Conservation (phyloP, 768 basidiomycete genomes). For the Rhodosporidiobolus odoratus region DNA sequence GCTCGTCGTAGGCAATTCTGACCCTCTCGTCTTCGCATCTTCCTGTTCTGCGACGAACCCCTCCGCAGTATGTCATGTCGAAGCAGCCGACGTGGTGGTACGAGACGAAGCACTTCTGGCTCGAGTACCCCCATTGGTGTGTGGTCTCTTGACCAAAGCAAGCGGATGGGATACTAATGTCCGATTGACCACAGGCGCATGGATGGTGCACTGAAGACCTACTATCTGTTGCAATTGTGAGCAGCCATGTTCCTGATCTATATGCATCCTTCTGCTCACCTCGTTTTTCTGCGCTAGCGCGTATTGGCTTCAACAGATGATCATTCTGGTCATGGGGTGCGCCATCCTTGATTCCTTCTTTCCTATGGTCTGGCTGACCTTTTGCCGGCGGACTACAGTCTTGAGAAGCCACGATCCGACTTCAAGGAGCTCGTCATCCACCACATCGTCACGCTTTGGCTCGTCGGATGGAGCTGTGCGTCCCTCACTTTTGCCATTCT, state of each 20-base stretch:
- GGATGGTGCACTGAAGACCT: conserved; percentile 74
- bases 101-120: conserved; percentile 76
- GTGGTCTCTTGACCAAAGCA: not conserved
- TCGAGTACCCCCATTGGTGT: conserved; percentile 48
- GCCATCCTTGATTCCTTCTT: not conserved
- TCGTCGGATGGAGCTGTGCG: conserved; percentile 66
- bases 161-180: not conserved
- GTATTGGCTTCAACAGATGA: conserved; percentile 90
- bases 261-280: not conserved
- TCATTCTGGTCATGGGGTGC: conserved; percentile 66
- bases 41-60: not conserved
- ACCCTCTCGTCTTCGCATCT: not conserved
- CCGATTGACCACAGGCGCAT: conserved; percentile 61
- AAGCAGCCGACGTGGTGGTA: conserved; percentile 80
- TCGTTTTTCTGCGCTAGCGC: conserved; percentile 43
- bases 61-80: conserved; percentile 68
- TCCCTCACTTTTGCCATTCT: conserved; percentile 20
- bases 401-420: conserved; percentile 95
- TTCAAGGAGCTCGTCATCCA: conserved; percentile 79
- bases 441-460: conserved; percentile 90
- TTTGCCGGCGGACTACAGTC: conserved; percentile 24
- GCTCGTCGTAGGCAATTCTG: conserved; percentile 46
- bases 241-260: not conserved
- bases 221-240: conserved; percentile 80
- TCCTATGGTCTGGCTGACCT: not conserved